Evolutionary conservation across 116 monocot species (phyloP).

Genomic region (Posidonia oceanica): DNA sequence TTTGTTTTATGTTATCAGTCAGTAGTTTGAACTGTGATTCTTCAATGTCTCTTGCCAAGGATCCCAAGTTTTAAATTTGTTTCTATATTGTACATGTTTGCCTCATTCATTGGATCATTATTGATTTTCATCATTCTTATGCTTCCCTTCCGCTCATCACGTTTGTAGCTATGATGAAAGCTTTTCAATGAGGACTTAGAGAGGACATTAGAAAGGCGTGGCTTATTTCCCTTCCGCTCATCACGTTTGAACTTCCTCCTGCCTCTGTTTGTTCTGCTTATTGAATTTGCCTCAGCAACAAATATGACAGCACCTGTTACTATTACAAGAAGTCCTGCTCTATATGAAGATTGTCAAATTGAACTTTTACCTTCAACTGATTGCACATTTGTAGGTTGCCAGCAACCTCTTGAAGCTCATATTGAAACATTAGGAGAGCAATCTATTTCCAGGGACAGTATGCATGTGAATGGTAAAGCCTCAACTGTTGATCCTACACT

Average conservation of each 20-base stretch:
- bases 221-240: too few relatives aligned
- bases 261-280: neutral
- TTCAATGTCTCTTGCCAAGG: too few relatives aligned
- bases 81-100: too few relatives aligned
- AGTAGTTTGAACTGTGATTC: too few relatives aligned
- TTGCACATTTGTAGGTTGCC: neutral
- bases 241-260: neutral
- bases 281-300: conserved; percentile 1
- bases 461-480: conserved; percentile 9
- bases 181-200: too few relatives aligned
- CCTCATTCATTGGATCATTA: too few relatives aligned
- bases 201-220: too few relatives aligned
- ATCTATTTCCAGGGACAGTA: conserved; percentile 6
- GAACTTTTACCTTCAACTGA: neutral
- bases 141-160: too few relatives aligned
- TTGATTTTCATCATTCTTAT: too few relatives aligned
- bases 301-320: neutral
- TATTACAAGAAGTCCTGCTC: conserved; percentile 1
- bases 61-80: too few relatives aligned
- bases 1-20: too few relatives aligned
- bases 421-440: conserved; percentile 6
- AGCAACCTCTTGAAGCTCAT: neutral
- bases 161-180: too few relatives aligned
- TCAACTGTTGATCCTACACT: neutral
- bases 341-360: neutral